These are phyloP conservation scores for Fraxinus xanthoxyloides DNA, from an alignment of 305 asterid species.

Conservation along the genomic window DNA sequence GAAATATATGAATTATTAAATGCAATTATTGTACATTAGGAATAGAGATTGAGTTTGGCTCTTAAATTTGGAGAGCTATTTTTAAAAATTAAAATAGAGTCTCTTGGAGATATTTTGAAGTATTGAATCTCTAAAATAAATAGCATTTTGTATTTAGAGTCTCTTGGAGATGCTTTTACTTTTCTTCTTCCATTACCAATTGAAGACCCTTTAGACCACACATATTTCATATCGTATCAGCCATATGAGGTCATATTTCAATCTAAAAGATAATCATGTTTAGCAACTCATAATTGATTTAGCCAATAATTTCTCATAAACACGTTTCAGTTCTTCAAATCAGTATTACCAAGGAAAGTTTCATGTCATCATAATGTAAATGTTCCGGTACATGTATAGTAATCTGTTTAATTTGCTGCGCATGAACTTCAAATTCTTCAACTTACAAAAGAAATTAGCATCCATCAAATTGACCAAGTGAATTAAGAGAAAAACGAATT, in stretches of 20 bases:
- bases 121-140: too few relatives aligned
- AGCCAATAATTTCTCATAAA: neutral
- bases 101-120: too few relatives aligned
- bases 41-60: too few relatives aligned
- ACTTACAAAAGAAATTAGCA: neutral
- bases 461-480: neutral
- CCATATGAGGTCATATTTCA: neutral
- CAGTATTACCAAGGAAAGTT: neutral
- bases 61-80: too few relatives aligned
- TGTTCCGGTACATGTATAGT: neutral
- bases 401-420: neutral
- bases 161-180: too few relatives aligned
- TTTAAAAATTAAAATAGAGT: too few relatives aligned
- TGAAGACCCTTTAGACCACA: neutral
- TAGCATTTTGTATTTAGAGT: too few relatives aligned
- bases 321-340: neutral
- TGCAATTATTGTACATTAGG: too few relatives aligned
- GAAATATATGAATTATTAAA: too few relatives aligned
- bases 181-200: neutral
- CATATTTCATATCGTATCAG: neutral
- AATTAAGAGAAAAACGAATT: neutral
- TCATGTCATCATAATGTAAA: neutral
- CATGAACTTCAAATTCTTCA: neutral
- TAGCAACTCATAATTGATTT: neutral
- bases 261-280: neutral